Evolutionary conservation across 1,284 basidiomycete genomes (phyloP).

Genomic region (Cystobasidiaceae sp.): DNA sequence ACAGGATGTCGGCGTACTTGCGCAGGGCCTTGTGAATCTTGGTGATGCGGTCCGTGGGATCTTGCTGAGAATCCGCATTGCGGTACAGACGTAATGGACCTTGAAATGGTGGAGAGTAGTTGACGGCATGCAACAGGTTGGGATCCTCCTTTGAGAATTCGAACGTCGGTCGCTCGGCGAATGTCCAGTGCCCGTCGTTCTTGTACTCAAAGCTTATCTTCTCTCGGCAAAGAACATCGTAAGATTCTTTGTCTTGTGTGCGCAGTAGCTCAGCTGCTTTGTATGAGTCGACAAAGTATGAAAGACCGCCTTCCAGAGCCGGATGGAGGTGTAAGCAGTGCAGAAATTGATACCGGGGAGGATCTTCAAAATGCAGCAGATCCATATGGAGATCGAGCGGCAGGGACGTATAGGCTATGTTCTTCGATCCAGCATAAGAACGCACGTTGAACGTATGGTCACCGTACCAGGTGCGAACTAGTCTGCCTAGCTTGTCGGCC

Average conservation of each 20-base stretch:
- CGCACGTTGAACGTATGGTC: constrained; percentile 77
- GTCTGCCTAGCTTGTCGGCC: constrained; percentile 60
- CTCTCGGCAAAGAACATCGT: constrained; percentile 58
- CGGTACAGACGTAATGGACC: constrained; percentile 54
- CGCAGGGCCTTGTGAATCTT: constrained; percentile 63
- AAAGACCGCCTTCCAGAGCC: constrained; percentile 70
- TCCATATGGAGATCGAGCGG: constrained; percentile 48
- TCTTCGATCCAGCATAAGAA: constrained; percentile 65
- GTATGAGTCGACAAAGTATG: constrained; percentile 82
- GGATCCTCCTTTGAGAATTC: constrained; percentile 51
- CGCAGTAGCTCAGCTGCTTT: constrained; percentile 62
- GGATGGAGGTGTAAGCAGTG: constrained; percentile 75
- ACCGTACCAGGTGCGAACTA: constrained; percentile 87
- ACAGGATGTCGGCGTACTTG: constrained; percentile 60
- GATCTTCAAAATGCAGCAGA: constrained; percentile 64
- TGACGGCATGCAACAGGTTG: constrained; percentile 55
- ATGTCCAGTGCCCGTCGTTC: constrained; percentile 82
- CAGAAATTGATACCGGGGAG: constrained; percentile 84
- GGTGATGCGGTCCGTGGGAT: constrained; percentile 48
- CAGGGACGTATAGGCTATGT: constrained; percentile 92
- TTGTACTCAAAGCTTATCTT: constrained; percentile 83
- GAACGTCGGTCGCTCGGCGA: constrained; percentile 72
- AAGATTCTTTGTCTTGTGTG: constrained; percentile 54
- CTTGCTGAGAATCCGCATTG: constrained; percentile 46
- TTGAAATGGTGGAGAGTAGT: constrained; percentile 95